A percentile compares a stretch with the other conserved stretches of the same genome.
phyloP scores from a whole-genome alignment of 1,284 basidiomycete genomes.

The Gomphus sp. region DNA sequence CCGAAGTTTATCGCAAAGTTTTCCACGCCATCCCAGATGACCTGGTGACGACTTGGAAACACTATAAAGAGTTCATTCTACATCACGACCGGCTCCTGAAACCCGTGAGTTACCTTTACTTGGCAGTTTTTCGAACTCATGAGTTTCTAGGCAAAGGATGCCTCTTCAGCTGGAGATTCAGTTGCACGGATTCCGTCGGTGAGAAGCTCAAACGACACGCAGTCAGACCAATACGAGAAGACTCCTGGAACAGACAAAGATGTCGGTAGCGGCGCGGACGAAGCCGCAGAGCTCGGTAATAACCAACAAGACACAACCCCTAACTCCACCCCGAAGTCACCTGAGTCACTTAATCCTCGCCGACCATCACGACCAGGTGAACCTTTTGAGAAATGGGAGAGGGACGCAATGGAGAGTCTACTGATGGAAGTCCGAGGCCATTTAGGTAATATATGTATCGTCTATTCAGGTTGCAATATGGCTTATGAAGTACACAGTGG shows the following conservation, averaged over 20 bases:
- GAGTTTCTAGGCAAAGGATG: constrained; percentile 30
- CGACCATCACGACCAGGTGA: constrained; percentile 42
- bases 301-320: constrained; percentile 4
- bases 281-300: constrained; percentile 8
- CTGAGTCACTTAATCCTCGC: constrained; percentile 24
- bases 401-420: constrained; percentile 81
- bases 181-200: constrained; percentile 51
- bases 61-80: constrained; percentile 79
- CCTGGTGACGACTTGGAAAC: constrained; percentile 86
- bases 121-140: not conserved
- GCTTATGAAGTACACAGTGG: constrained; percentile 34
- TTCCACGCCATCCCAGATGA: constrained; percentile 92
- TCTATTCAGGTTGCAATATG: not conserved
- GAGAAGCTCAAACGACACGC: constrained; percentile 32
- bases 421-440: constrained; percentile 73
- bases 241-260: constrained; percentile 14
- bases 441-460: constrained; percentile 47
- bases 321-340: constrained; percentile 25
- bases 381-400: constrained; percentile 74
- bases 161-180: constrained; percentile 31
- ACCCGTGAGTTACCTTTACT: constrained; percentile 33
- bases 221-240: not conserved
- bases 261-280: not conserved
- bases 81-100: constrained; percentile 72
- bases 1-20: constrained; percentile 88